These are phyloP conservation scores for Dalechampia spathulata DNA, from an alignment of 441 rosid genomes.

Conservation along the genomic window DNA sequence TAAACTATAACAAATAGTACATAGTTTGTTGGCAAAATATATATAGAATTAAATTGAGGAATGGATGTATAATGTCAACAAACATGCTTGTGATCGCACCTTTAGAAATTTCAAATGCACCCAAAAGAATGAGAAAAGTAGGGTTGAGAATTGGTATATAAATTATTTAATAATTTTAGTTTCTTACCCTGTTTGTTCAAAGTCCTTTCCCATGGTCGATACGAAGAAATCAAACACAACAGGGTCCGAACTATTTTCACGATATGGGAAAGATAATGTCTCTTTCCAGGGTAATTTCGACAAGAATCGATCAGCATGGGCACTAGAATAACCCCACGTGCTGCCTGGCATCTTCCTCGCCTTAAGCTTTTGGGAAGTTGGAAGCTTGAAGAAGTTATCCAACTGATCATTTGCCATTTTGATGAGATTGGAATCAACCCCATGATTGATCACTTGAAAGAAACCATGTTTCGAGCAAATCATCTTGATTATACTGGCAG, in stretches of 20 bases:
- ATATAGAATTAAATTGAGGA: too few species aligned
- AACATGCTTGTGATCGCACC: too few species aligned
- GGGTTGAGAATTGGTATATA: neutral
- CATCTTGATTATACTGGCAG: slow-evolving; percentile 20
- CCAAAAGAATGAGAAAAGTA: neutral
- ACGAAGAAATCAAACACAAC: slow-evolving; percentile 26
- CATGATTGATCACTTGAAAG: slow-evolving; percentile 46
- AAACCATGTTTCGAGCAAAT: slow-evolving; percentile 44
- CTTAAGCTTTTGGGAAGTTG: slow-evolving; percentile 21
- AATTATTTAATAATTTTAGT: slow-evolving; percentile 8
- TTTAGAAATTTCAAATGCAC: too few species aligned
- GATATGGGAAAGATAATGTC: slow-evolving; percentile 32
- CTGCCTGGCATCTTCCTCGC: slow-evolving; percentile 22
- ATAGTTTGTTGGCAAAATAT: too few species aligned
- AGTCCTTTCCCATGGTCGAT: slow-evolving; percentile 24
- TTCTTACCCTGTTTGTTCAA: slow-evolving; percentile 33
- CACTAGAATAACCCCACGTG: slow-evolving; percentile 33
- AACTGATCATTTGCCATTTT: slow-evolving; percentile 19
- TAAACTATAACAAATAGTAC: too few species aligned
- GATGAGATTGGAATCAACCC: slow-evolving; percentile 26
- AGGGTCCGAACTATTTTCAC: slow-evolving; percentile 8
- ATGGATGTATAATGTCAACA: too few species aligned
- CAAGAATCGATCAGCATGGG: slow-evolving; percentile 33
- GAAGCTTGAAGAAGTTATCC: slow-evolving; percentile 27
- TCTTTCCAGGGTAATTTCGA: slow-evolving; percentile 52